phyloP scores from a whole-genome alignment of 2,329 filamentous ascomycete species.

The Fusarium ambrosium region DNA sequence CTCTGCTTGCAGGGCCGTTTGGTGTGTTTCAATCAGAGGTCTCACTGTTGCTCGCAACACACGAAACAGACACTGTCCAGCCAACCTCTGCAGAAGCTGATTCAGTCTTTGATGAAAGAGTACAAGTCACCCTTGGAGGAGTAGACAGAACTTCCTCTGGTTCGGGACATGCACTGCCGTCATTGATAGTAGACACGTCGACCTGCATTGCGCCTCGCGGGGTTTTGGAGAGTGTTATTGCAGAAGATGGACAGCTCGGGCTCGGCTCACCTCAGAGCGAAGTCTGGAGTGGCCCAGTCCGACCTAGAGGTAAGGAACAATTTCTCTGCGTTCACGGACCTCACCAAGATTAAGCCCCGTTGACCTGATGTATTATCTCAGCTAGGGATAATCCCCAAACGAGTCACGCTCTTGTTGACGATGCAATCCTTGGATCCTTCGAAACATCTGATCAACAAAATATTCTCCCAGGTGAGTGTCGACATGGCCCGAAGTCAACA shows the following conservation, averaged over 20 bases:
- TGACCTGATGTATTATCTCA: not conserved
- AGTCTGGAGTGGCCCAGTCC: not conserved
- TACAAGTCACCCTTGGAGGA: not conserved
- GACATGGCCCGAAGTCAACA: not conserved
- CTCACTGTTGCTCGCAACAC: not conserved
- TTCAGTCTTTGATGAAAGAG: not conserved
- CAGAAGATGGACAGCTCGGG: not conserved
- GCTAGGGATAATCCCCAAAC: not conserved
- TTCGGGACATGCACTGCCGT: not conserved
- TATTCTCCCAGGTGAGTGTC: not conserved
- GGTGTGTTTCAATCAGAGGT: not conserved
- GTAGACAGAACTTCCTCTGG: not conserved
- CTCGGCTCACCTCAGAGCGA: not conserved
- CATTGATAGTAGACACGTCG: not conserved
- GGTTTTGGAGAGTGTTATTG: not conserved
- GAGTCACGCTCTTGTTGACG: not conserved
- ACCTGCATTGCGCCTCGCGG: not conserved
- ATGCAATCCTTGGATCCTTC: not conserved
- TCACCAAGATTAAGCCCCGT: not conserved
- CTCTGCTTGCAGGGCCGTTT: not conserved
- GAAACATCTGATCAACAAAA: not conserved
- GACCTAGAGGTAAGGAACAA: not conserved
- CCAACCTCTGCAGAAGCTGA: not conserved
- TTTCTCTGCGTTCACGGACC: not conserved
- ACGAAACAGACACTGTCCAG: not conserved